Evolutionary conservation across 805 yeast genomes (phyloP).

Genomic region (Starmerella powellii): DNA sequence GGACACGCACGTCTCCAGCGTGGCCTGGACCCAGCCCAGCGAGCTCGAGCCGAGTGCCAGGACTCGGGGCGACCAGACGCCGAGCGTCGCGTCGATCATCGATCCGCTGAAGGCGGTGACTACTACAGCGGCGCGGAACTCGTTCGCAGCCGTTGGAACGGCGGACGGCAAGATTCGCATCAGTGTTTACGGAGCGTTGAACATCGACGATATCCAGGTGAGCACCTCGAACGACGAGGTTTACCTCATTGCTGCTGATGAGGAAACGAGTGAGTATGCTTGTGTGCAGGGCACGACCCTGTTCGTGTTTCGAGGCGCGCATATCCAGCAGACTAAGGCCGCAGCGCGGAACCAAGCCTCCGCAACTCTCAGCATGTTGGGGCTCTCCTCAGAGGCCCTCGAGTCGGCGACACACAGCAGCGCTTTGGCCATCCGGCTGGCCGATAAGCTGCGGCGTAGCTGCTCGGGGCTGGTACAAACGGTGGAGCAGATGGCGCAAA

Average conservation of each 20-base stretch:
- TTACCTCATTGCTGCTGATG: constrained; percentile 2
- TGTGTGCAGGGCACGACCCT: constrained; percentile 6
- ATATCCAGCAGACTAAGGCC: neutral
- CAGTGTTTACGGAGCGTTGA: constrained; percentile 30
- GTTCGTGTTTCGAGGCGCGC: neutral
- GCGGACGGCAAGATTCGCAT: constrained; percentile 23
- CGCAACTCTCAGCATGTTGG: too few species aligned
- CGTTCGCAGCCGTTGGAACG: constrained; percentile 26
- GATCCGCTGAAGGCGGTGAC: neutral
- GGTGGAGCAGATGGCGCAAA: too few species aligned
- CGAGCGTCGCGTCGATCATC: neutral
- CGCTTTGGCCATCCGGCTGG: too few species aligned
- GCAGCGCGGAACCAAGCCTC: neutral
- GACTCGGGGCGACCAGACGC: too few species aligned
- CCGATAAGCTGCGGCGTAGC: too few species aligned
- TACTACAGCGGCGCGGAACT: constrained; percentile 9
- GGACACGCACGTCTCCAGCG: neutral
- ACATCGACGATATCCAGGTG: constrained; percentile 23
- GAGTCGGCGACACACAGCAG: neutral
- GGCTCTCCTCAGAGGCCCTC: neutral
- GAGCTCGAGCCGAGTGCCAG: too few species aligned
- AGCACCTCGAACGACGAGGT: constrained; percentile 3
- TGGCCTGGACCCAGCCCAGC: constrained; percentile 6
- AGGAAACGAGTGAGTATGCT: constrained; percentile 5
- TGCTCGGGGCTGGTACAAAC: too few species aligned